These are phyloP conservation scores for Yarrowia bubula DNA, from an alignment of 805 yeast species.

Conservation along the genomic window DNA sequence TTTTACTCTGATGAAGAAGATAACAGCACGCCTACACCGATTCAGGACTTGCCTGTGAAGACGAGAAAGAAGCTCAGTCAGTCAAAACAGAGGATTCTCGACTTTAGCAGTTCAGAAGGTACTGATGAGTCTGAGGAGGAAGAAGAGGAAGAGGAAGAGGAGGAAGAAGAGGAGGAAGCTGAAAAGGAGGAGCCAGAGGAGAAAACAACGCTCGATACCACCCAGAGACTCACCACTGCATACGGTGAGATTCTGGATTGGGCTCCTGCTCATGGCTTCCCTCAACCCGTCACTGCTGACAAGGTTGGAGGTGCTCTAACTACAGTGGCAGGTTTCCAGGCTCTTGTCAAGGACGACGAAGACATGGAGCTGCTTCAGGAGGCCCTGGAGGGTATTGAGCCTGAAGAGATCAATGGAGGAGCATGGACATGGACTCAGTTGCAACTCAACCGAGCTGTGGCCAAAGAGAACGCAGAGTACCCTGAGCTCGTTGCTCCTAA, in stretches of 20 bases:
- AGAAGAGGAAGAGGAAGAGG: conserved; percentile 33
- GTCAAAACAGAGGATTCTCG: conserved; percentile 14
- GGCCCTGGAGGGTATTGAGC: conserved; percentile 40
- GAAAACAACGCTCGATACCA: conserved; percentile 33
- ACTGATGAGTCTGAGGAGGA: neutral
- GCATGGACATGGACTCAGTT: conserved; percentile 70
- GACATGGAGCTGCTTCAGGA: conserved; percentile 58
- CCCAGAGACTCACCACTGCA: conserved; percentile 32
- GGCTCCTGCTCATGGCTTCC: conserved; percentile 49
- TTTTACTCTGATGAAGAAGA: conserved; percentile 34
- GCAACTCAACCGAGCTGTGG: conserved; percentile 33
- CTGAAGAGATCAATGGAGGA: conserved; percentile 43
- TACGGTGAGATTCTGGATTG: conserved; percentile 34
- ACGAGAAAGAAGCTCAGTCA: neutral
- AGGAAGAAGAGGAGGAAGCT: conserved; percentile 34
- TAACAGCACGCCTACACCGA: conserved; percentile 29
- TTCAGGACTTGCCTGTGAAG: neutral
- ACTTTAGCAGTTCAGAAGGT: conserved; percentile 13
- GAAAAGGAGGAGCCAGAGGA: conserved; percentile 8
- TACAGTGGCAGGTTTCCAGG: conserved; percentile 53
- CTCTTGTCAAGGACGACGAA: conserved; percentile 66
- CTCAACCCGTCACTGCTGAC: conserved; percentile 56
- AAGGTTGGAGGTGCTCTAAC: conserved; percentile 34
- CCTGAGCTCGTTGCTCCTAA: conserved; percentile 43
- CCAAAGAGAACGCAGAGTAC: conserved; percentile 30